Evolutionary conservation across 768 basidiomycete genomes (phyloP), one percentile per base, ranked within the genome.

Genomic region (Panellus pusillus): DNA sequence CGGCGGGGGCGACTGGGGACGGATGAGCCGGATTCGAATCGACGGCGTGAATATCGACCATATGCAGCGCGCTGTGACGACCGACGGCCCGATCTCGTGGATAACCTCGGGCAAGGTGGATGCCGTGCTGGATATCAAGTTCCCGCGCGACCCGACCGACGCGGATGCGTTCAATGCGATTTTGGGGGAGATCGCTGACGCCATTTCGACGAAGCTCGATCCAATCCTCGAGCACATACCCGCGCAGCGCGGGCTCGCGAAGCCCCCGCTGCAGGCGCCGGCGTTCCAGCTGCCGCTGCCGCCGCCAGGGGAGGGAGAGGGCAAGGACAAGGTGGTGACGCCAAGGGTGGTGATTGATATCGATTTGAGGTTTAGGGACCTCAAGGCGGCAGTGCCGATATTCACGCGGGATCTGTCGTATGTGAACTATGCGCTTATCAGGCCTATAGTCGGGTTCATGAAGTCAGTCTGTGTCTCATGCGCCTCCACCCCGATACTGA

Each of bases 371-470:
- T 98, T 99, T 71, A 79, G 94, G 44, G 97, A 99, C 70, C 66
- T 99, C 66, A 98, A 98, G 71, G 95, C 97, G 37, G 89, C 84
- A 19, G 91, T 99, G 12, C 97, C 97, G 1, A 80, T 96, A 46
- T 98, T 95, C 73, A 86, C 93, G 29, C 79, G 78, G 41, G 91
- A 97, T 65, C 68, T 99, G 52, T 91, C 91, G 40, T 92, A 96
- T 64, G 87, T 91, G 57, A 97, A 96, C 64, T 91, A 87, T 64
- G 97, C 97, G 18, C 74, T 98, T 20, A 88, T 97, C 43, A 70
- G 97, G 62, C 95, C 97, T 4, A 98, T 99, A 58, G 97, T 98
- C 14, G 96, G 93, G 1, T 99, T 99, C 67, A 95, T 98, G 86
- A 97, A 97, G 94, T 95, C 63, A 55, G 87, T 76, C 11, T 55